A percentile compares a stretch with the other conserved stretches of the same genome.
Evolutionary conservation across 768 basidiomycete species (phyloP).

Genomic region (Royoungia palumana): DNA sequence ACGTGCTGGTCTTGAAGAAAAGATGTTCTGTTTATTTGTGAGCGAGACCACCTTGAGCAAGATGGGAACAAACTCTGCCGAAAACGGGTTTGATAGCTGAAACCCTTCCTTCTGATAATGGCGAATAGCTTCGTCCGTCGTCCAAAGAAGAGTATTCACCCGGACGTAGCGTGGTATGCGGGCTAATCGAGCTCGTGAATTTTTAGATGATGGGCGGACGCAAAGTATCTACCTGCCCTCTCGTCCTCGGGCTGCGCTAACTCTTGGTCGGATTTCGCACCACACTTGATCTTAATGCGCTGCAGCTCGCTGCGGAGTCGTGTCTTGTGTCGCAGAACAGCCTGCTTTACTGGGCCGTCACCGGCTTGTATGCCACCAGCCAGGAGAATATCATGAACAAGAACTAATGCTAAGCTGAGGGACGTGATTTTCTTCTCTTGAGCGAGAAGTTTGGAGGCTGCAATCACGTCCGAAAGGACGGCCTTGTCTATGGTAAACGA

Average conservation of each 20-base stretch:
- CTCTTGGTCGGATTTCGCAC: conserved; percentile 60
- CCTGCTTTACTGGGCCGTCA: conserved; percentile 87
- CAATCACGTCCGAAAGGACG: conserved; percentile 68
- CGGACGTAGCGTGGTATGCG: conserved; percentile 82
- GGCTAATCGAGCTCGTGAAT: conserved; percentile 36
- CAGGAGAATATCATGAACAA: conserved; percentile 88
- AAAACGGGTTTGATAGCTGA: conserved; percentile 46
- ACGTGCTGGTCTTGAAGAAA: conserved; percentile 81
- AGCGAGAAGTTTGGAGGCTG: conserved; percentile 61
- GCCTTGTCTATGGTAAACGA: conserved; percentile 58
- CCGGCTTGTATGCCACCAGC: conserved; percentile 85
- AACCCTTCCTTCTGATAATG: conserved; percentile 58
- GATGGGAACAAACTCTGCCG: conserved; percentile 41
- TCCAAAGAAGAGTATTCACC: conserved; percentile 72
- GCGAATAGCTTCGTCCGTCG: conserved; percentile 58
- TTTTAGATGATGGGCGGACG: not conserved
- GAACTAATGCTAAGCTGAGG: conserved; percentile 71
- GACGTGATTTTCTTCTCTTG: conserved; percentile 78
- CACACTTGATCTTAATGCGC: conserved; percentile 74
- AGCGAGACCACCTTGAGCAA: not conserved
- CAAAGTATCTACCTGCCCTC: conserved; percentile 51
- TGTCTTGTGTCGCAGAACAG: conserved; percentile 84
- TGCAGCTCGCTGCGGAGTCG: conserved; percentile 84
- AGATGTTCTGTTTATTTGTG: conserved; percentile 41
- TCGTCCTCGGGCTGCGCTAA: conserved; percentile 60